phyloP scores from a whole-genome alignment of 495 filamentous ascomycete species.

The Talaromyces borbonicus region DNA sequence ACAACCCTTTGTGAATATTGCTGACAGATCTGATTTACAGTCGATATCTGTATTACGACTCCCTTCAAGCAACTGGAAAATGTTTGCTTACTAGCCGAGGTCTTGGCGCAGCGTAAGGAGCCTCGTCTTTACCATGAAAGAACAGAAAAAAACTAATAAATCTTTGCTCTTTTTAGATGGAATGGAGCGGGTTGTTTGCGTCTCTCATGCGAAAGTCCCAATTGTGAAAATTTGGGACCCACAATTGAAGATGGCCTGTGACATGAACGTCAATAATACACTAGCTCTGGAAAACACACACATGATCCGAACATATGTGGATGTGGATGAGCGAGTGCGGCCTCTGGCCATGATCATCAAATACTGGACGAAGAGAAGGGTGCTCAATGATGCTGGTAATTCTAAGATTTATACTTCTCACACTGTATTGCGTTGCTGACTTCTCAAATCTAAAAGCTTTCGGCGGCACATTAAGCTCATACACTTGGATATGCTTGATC shows the following conservation, averaged over 20 bases:
- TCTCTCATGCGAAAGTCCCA: constrained; percentile 88
- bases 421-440: not conserved
- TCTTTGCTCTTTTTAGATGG: constrained; percentile 51
- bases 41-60: constrained; percentile 96
- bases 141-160: not conserved
- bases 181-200: constrained; percentile 91
- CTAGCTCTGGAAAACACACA: constrained; percentile 89
- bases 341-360: constrained; percentile 94
- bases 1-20: not conserved
- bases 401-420: not conserved
- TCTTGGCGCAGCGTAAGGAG: constrained; percentile 69
- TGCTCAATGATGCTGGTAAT: constrained; percentile 92
- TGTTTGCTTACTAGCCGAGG: constrained; percentile 78
- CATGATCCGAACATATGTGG: constrained; percentile 96
- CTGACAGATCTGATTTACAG: constrained; percentile 35
- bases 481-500: constrained; percentile 99
- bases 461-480: constrained; percentile 92
- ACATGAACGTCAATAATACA: constrained; percentile 98
- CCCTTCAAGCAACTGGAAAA: constrained; percentile 73
- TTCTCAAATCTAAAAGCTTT: constrained; percentile 44
- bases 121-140: not conserved
- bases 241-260: constrained; percentile 79
- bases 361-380: constrained; percentile 86
- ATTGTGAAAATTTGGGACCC: constrained; percentile 99
- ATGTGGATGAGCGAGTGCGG: constrained; percentile 83